A percentile compares a stretch with the other conserved stretches of the same genome.
Conservation (phyloP, 192 early-diverging fungal species). For the Coemansia sp. region DNA sequence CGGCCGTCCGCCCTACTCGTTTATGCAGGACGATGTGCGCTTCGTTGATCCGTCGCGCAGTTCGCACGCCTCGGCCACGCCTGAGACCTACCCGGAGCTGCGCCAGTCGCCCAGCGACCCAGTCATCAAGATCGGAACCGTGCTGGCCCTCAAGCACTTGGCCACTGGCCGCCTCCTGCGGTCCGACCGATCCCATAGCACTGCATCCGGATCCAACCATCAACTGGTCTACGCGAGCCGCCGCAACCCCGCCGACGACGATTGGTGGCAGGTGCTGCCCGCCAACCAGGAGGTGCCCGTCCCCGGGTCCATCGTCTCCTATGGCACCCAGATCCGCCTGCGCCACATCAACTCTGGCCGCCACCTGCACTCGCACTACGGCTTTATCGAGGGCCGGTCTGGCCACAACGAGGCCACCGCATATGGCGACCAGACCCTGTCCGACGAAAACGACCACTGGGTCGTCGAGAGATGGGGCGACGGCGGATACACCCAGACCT, state of each 20-base stretch:
- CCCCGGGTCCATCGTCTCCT: constrained; percentile 43
- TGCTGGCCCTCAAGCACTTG: constrained; percentile 59
- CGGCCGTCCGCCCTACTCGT: constrained; percentile 30
- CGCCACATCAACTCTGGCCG: constrained; percentile 50
- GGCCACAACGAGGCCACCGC: constrained; percentile 58
- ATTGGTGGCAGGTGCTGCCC: constrained; percentile 57
- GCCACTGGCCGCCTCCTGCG: constrained; percentile 55
- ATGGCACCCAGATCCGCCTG: constrained; percentile 54
- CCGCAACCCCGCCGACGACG: constrained; percentile 41
- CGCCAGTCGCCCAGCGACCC: constrained; percentile 37
- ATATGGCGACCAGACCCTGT: constrained; percentile 49
- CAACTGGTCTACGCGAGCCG: constrained; percentile 53
- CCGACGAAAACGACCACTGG: constrained; percentile 61
- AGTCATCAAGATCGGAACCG: constrained; percentile 36
- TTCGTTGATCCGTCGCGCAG: constrained; percentile 35
- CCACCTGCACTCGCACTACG: constrained; percentile 59
- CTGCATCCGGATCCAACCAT: constrained; percentile 54
- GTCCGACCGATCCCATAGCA: constrained; percentile 41
- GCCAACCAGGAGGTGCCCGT: constrained; percentile 41
- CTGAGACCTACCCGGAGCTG: constrained; percentile 41
- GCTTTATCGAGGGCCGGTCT: constrained; percentile 39
- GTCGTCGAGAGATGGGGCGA: constrained; percentile 52
- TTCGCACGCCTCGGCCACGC: constrained; percentile 37
- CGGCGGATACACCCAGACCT: constrained; percentile 45
- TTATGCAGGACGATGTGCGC: constrained; percentile 26